These are phyloP conservation scores for Pleodorina starrii DNA, from an alignment of 139 green algal genomes.

Conservation along the genomic window DNA sequence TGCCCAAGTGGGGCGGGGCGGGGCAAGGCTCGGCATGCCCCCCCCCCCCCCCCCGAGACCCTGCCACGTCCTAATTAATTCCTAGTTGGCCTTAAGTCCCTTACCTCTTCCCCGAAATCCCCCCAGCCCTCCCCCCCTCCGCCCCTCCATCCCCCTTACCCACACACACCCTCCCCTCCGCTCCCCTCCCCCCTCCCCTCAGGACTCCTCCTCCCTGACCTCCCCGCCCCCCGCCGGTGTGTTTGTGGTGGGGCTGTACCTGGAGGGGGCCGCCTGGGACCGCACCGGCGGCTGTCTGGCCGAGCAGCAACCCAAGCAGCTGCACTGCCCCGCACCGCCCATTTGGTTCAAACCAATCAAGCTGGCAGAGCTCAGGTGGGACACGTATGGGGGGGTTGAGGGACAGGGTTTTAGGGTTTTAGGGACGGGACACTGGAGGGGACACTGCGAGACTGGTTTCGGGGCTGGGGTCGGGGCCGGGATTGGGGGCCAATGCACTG, in stretches of 20 bases:
- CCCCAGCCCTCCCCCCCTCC: background rate
- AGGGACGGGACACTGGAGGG: background rate
- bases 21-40: too few relatives aligned
- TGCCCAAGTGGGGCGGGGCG: too few relatives aligned
- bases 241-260: constrained; percentile 70
- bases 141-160: background rate
- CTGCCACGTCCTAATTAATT: background rate
- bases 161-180: background rate
- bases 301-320: constrained; percentile 70
- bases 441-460: background rate
- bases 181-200: background rate
- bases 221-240: constrained; percentile 37
- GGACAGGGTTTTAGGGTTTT: background rate
- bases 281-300: constrained; percentile 37
- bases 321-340: constrained; percentile 64
- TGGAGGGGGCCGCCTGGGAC: constrained; percentile 78
- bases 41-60: too few relatives aligned
- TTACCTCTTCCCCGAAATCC: background rate
- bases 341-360: constrained; percentile 78
- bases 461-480: background rate
- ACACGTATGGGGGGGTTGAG: background rate
- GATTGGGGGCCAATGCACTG: background rate
- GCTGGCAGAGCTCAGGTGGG: constrained; percentile 56
- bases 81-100: background rate
- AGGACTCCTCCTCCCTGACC: constrained; percentile 8